Evolutionary conservation across 176 grass and related monocot species (phyloP), one percentile per base, ranked within the genome.

Genomic region (Raddia distichophylla): DNA sequence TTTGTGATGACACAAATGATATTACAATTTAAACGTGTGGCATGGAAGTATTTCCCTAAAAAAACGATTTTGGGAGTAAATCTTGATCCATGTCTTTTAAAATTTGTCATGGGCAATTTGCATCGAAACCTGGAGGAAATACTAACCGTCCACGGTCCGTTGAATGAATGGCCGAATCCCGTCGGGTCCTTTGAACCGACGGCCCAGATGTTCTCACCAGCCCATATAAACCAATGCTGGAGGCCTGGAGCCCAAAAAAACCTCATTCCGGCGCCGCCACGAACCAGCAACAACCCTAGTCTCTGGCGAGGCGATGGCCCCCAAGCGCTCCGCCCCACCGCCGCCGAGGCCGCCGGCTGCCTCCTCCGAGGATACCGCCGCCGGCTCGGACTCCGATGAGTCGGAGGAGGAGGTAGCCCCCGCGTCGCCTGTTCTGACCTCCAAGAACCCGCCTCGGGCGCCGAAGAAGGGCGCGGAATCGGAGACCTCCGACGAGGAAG

Each of bases 281-380:
- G 19, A 37, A 47, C 47, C 12, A n/a, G 2, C 66, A 61, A 54
- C 34, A 77, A 67, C 72, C 83, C 87, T 77, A 82, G 37, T 0
- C 54, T 47, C 50, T 51, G 82, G 78, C 72, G 48, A 90, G 82
- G 78, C 72, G 48, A 90, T 90, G 91, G 88, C 85, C 12, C 69
- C 87, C 35, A 87, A 85, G 67, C 91, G 85, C 67, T 44, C 73
- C 48, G 73, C 76, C 10, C 67, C 72, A 0, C 71, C 56, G 1
- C 44, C 60, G 4, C 45, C 78, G 57, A 71, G 48, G 1, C 44
- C 60, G 4, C 45, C 78, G 57, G 76, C 27, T 14, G 46, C 64
- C 0, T 85, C 85, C 75, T 80, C 78, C 1, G 75, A 71, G 3
- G 91, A 89, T 40, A 88, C 9, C 27, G 45, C 8, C 15, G 85